Evolutionary conservation across 129 eudicot species (phyloP).

Genomic region (Flaveria sonorensis): DNA sequence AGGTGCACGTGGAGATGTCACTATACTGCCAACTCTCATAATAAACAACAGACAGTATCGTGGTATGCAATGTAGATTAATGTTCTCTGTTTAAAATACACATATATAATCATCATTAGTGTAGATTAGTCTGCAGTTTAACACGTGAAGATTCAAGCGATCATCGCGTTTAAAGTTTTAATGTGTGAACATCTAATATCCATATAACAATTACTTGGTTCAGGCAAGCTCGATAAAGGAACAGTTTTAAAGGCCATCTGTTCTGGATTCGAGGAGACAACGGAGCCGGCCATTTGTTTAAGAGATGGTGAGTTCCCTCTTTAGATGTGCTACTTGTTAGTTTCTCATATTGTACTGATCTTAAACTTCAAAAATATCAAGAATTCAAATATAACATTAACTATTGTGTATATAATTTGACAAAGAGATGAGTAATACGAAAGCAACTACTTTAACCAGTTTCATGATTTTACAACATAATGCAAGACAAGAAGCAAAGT

Average conservation of each 20-base stretch:
- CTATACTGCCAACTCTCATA: conserved; percentile 91
- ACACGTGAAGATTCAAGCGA: background rate
- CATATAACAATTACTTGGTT: conserved; percentile 21
- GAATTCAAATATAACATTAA: background rate
- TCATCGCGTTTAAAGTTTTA: background rate
- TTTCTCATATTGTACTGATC: background rate
- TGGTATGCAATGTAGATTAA: conserved; percentile 39
- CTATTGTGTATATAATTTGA: no score
- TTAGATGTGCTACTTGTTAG: conserved; percentile 9
- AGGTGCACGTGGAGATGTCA: conserved; percentile 90
- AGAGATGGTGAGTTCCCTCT: conserved; percentile 48
- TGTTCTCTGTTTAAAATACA: background rate
- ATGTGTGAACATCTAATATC: background rate
- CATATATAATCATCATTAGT: background rate
- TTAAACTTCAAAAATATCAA: background rate
- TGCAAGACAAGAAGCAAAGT: no score
- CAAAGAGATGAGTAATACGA: no score
- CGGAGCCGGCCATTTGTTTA: conserved; percentile 73
- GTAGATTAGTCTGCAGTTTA: background rate
- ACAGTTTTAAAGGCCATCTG: conserved; percentile 93
- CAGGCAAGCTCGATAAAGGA: conserved; percentile 86
- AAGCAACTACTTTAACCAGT: no score
- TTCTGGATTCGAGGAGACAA: conserved; percentile 89
- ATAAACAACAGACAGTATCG: conserved; percentile 87
- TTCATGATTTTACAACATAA: no score